These are phyloP conservation scores for Dalbergia oliveri DNA, from an alignment of 306 rosid species.

Conservation along the genomic window DNA sequence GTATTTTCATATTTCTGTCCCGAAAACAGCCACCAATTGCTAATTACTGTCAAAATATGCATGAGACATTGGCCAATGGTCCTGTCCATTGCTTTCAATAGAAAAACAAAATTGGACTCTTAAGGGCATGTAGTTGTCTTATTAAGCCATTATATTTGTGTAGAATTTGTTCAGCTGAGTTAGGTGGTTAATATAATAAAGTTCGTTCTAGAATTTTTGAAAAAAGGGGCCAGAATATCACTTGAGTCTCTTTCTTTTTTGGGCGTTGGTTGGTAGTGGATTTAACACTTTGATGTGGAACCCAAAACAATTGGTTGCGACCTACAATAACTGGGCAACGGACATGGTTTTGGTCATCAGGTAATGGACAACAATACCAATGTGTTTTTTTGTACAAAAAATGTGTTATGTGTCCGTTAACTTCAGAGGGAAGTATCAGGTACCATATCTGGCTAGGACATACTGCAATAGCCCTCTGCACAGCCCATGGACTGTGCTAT, in stretches of 20 bases:
- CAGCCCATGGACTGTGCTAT: constrained; percentile 58
- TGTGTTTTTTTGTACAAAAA: no score
- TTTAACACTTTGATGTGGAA: not conserved
- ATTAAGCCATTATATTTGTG: not conserved
- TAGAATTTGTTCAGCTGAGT: no score
- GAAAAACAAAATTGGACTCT: not conserved
- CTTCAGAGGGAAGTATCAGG: constrained; percentile 67
- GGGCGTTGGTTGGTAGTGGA: not conserved
- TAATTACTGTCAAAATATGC: not conserved
- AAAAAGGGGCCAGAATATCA: not conserved
- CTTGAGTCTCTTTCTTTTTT: no score
- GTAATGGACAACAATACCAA: no score
- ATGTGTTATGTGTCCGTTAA: no score
- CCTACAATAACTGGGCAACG: not conserved
- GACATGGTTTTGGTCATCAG: no score
- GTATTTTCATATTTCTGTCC: no score
- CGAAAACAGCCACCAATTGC: no score
- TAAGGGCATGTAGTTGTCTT: not conserved
- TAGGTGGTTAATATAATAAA: not conserved
- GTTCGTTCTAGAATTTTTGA: not conserved
- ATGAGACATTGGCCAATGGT: not conserved
- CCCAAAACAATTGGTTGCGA: not conserved
- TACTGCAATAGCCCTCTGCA: constrained; percentile 53
- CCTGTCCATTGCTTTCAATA: not conserved
- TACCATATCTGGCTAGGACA: constrained; percentile 69